phyloP scores from a whole-genome alignment of 1,284 basidiomycete species.

The Sphagnurus paluster region DNA sequence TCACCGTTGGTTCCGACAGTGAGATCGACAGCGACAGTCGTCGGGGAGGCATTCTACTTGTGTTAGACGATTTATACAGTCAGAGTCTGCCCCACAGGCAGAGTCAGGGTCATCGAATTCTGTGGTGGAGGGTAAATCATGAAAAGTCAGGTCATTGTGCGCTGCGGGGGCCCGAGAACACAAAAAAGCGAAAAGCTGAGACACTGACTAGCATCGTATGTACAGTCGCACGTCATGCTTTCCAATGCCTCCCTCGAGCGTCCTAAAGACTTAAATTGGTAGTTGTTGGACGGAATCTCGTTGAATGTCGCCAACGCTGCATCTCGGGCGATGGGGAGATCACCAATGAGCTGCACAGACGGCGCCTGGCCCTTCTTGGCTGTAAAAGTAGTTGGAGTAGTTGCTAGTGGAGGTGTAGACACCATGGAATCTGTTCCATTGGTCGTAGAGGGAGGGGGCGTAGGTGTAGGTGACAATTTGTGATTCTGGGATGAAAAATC shows the following conservation, averaged over 20 bases:
- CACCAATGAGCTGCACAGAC: constrained; percentile 65
- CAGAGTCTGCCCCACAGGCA: constrained; percentile 87
- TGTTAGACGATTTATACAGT: constrained; percentile 97
- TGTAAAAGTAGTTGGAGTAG: constrained; percentile 22
- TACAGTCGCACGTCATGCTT: constrained; percentile 93
- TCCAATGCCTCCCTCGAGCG: constrained; percentile 86
- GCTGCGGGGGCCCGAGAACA: background rate
- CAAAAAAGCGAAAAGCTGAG: constrained; percentile 20
- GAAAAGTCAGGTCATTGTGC: constrained; percentile 10
- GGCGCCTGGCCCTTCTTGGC: constrained; percentile 32
- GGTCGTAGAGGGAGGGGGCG: constrained; percentile 27
- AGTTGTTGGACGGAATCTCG: constrained; percentile 78
- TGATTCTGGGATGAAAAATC: constrained; percentile 28
- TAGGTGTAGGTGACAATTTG: constrained; percentile 32
- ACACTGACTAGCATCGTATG: constrained; percentile 77
- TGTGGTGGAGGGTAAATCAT: constrained; percentile 28
- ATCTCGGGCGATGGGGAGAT: constrained; percentile 76
- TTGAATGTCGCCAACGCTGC: constrained; percentile 76
- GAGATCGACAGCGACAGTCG: constrained; percentile 82
- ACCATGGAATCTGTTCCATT: constrained; percentile 32
- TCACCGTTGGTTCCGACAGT: constrained; percentile 94
- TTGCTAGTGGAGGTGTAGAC: constrained; percentile 33
- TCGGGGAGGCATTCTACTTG: constrained; percentile 92
- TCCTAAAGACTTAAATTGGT: constrained; percentile 88
- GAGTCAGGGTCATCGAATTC: constrained; percentile 56